These are phyloP conservation scores for Nepenthes alata DNA, from an alignment of 179 eudicot species.

Conservation along the genomic window DNA sequence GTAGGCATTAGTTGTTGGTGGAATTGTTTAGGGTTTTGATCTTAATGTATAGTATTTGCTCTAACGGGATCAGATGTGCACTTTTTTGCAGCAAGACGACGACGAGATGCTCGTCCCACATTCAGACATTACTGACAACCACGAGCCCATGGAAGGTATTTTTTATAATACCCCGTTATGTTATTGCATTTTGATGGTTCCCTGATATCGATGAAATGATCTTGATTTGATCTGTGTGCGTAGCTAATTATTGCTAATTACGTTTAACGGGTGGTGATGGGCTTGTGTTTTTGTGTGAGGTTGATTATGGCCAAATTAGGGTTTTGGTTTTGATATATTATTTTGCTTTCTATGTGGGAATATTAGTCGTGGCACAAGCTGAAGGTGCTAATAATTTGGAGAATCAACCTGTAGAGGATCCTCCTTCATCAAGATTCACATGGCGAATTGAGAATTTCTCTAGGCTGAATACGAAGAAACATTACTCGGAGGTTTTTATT, in stretches of 20 bases:
- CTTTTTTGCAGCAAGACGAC: constrained; percentile 46
- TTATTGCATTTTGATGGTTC: constrained; percentile 1
- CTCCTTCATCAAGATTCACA: constrained; percentile 61
- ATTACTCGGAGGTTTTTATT: constrained; percentile 59
- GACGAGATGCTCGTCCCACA: constrained; percentile 95
- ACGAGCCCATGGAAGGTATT: constrained; percentile 52
- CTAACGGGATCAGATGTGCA: constrained; percentile 23
- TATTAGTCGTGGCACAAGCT: constrained; percentile 39
- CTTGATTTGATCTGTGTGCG: constrained; percentile 12
- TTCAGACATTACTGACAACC: constrained; percentile 47
- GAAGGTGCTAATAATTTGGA: constrained; percentile 43
- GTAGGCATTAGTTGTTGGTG: neutral
- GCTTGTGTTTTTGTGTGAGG: neutral
- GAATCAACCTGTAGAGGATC: constrained; percentile 64
- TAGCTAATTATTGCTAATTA: neutral
- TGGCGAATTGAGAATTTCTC: constrained; percentile 85
- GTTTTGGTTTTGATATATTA: constrained; percentile 4
- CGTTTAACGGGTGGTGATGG: neutral
- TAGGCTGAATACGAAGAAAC: constrained; percentile 62
- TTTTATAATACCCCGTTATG: neutral
- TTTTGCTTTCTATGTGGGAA: constrained; percentile 5
- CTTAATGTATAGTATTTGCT: neutral
- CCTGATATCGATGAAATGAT: constrained; percentile 5
- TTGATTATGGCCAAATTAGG: neutral
- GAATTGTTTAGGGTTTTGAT: neutral